phyloP scores from a whole-genome alignment of 2,329 filamentous ascomycete genomes.

The Fusarium haematococcum region DNA sequence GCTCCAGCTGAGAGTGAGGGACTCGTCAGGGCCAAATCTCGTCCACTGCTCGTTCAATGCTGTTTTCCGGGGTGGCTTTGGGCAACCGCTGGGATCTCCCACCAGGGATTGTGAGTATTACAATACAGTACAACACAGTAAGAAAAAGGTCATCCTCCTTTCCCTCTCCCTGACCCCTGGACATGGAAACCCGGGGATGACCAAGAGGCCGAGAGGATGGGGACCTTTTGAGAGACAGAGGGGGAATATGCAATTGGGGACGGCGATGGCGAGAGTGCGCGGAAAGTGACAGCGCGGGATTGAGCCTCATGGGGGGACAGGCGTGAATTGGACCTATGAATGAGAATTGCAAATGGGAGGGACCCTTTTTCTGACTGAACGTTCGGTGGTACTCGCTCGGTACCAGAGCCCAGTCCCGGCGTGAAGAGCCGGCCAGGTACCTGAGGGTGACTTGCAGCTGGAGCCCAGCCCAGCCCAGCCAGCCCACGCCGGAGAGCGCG shows the following conservation, averaged over 20 bases:
- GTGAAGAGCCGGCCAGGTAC: slow-evolving; percentile 11
- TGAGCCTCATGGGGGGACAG: slow-evolving; percentile 17
- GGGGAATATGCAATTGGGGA: slow-evolving; percentile 34
- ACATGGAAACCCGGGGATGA: slow-evolving; percentile 25
- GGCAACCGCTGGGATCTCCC: slow-evolving; percentile 24
- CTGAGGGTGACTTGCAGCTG: slow-evolving; percentile 23
- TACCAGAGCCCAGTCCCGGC: neutral
- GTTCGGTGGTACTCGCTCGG: slow-evolving; percentile 4
- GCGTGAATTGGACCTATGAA: slow-evolving; percentile 11
- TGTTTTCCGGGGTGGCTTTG: slow-evolving; percentile 33
- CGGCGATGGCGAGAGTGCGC: slow-evolving; percentile 30
- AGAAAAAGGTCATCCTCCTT: neutral
- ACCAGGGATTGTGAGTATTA: slow-evolving; percentile 25
- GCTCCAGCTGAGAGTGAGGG: slow-evolving; percentile 14
- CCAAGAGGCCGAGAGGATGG: slow-evolving; percentile 24
- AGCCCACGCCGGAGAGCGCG: neutral
- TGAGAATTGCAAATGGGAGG: neutral
- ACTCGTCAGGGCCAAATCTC: slow-evolving; percentile 14
- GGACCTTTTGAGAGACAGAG: neutral
- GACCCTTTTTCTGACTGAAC: neutral
- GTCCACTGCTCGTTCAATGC: slow-evolving; percentile 23
- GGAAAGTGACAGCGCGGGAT: slow-evolving; percentile 19
- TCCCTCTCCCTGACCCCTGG: neutral
- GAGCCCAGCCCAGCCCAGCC: neutral
- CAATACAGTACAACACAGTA: neutral